These are phyloP conservation scores for Clitoria ternatea DNA, from an alignment of 306 rosid species.

Conservation along the genomic window DNA sequence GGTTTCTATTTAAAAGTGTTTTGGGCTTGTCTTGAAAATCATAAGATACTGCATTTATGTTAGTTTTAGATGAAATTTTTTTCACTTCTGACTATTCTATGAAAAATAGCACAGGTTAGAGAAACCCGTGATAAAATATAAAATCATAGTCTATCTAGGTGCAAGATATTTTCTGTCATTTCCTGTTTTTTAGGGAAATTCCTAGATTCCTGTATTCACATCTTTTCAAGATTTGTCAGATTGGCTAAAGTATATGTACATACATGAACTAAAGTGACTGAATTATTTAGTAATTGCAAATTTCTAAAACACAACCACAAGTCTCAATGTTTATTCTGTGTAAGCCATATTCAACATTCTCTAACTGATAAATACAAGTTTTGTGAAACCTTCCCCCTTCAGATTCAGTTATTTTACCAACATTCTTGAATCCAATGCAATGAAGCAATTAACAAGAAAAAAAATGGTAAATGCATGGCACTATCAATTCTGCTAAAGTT, in stretches of 20 bases:
- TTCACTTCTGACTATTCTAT: too few relatives aligned
- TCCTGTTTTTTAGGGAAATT: background rate
- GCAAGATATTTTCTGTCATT: background rate
- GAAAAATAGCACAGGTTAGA: too few relatives aligned
- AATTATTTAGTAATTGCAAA: background rate
- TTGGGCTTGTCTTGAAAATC: too few relatives aligned
- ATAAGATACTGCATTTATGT: too few relatives aligned
- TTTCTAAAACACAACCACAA: slow-evolving; percentile 2
- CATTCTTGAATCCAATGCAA: background rate
- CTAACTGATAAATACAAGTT: background rate
- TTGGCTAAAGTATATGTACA: background rate
- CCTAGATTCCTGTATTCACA: background rate
- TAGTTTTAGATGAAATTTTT: too few relatives aligned
- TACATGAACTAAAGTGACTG: background rate
- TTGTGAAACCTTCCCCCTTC: background rate
- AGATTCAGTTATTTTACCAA: background rate
- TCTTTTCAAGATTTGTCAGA: background rate
- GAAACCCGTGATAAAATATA: background rate
- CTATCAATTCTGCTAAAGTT: background rate
- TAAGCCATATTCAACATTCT: background rate
- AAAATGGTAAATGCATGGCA: background rate
- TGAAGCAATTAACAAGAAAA: background rate
- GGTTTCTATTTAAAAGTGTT: too few relatives aligned
- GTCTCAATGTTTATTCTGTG: background rate
- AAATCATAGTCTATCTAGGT: background rate